phyloP scores from a whole-genome alignment of 768 basidiomycete species.

The Psilocybe subaeruginosa region DNA sequence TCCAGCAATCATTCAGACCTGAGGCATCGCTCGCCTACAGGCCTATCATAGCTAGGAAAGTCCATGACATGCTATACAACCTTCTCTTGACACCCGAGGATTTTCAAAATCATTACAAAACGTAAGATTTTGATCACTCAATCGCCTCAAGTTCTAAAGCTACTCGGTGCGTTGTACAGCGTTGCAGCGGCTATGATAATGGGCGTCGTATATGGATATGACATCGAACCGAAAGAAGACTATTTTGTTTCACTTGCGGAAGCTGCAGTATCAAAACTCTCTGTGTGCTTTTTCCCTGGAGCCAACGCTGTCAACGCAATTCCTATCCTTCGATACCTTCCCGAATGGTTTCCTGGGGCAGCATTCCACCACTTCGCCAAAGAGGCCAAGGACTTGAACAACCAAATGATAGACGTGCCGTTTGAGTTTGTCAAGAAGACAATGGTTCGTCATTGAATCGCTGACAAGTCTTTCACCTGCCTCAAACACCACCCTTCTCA shows the following conservation, averaged over 20 bases:
- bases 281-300: slow-evolving; percentile 8
- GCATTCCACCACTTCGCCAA: slow-evolving; percentile 3
- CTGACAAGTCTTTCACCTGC: neutral
- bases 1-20: neutral
- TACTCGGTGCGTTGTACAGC: too few relatives aligned
- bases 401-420: slow-evolving; percentile 10
- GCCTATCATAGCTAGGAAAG: neutral
- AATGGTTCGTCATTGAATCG: neutral
- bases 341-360: slow-evolving; percentile 17
- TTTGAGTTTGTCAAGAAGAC: slow-evolving; percentile 12
- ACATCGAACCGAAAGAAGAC: slow-evolving; percentile 16
- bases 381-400: slow-evolving; percentile 1
- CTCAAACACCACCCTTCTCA: neutral
- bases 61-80: slow-evolving; percentile 1
- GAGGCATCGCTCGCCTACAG: neutral
- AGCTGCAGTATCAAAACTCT: neutral
- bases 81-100: slow-evolving; percentile 8
- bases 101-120: slow-evolving; percentile 16
- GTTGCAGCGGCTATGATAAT: slow-evolving; percentile 3
- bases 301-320: slow-evolving; percentile 14
- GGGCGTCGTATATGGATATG: slow-evolving; percentile 19
- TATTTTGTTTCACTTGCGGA: slow-evolving; percentile 9
- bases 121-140: slow-evolving; percentile 4
- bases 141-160: neutral
- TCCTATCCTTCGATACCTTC: slow-evolving; percentile 16